Conservation (phyloP, 805 yeast genomes). For the Wickerhamiella spandovensis region DNA sequence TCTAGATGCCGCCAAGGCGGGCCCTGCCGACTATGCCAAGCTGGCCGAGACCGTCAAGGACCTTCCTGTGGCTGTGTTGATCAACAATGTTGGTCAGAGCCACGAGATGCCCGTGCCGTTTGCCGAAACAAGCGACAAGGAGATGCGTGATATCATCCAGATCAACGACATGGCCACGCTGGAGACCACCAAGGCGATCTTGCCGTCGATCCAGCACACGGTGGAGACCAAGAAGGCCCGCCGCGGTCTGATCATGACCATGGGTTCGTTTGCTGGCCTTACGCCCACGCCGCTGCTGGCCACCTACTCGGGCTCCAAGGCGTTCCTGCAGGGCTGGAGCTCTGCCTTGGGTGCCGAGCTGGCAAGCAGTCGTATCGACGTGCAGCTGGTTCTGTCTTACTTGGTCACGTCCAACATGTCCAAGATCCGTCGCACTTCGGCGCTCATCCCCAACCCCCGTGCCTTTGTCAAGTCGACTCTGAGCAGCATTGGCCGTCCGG, state of each 20-base stretch:
- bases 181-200: constrained; percentile 64
- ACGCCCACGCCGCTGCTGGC: constrained; percentile 87
- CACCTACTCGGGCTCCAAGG: constrained; percentile 90
- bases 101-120: constrained; percentile 94
- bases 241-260: constrained; percentile 65
- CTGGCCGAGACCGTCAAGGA: constrained; percentile 33
- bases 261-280: constrained; percentile 96
- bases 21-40: constrained; percentile 39
- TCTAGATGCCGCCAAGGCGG: constrained; percentile 63
- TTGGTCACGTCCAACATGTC: constrained; percentile 94
- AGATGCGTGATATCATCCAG: constrained; percentile 66
- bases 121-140: constrained; percentile 59
- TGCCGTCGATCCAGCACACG: constrained; percentile 53
- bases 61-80: constrained; percentile 48
- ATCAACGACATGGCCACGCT: constrained; percentile 79
- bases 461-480: constrained; percentile 64
- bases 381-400: constrained; percentile 73
- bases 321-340: constrained; percentile 90
- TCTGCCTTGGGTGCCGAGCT: constrained; percentile 79
- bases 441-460: constrained; percentile 69
- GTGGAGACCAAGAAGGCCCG: constrained; percentile 27
- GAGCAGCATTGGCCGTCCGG: constrained; percentile 60
- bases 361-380: constrained; percentile 57
- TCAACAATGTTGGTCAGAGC: constrained; percentile 90
- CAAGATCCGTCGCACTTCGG: constrained; percentile 66